These are phyloP conservation scores for Phoma sp. DNA, from an alignment of 2,329 filamentous ascomycete genomes.

Conservation along the genomic window DNA sequence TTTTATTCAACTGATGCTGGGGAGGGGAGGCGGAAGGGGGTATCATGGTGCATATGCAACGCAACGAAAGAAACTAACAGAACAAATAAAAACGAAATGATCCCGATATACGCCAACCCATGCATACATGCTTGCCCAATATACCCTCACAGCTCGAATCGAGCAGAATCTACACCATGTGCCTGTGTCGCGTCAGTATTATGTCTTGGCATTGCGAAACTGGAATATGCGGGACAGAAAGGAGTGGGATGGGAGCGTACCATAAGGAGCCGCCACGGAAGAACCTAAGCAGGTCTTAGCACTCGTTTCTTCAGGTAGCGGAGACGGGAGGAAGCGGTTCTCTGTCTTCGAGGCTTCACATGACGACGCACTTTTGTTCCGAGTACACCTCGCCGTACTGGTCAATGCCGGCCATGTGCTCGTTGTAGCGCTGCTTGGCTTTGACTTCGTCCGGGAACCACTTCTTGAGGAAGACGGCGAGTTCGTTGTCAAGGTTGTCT, in stretches of 20 bases:
- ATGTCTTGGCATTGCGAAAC: background rate
- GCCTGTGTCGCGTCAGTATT: background rate
- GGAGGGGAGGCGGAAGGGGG: background rate
- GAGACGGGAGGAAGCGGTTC: background rate
- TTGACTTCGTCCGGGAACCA: conserved; percentile 80
- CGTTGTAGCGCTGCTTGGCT: conserved; percentile 68
- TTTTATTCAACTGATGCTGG: background rate
- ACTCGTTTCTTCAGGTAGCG: background rate
- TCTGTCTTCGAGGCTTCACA: conserved; percentile 51
- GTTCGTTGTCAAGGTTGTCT: conserved; percentile 73
- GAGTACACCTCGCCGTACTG: conserved; percentile 72
- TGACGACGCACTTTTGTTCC: conserved; percentile 62
- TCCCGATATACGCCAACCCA: too few relatives aligned
- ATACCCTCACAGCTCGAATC: too few relatives aligned
- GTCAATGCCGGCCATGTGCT: conserved; percentile 75
- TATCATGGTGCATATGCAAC: too few relatives aligned
- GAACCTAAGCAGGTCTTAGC: conserved; percentile 25
- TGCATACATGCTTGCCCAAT: too few relatives aligned
- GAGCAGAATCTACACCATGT: background rate
- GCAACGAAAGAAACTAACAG: too few relatives aligned
- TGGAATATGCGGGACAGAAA: background rate
- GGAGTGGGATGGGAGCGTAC: background rate
- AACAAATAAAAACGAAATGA: too few relatives aligned
- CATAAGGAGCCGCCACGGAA: conserved; percentile 24
- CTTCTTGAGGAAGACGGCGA: conserved; percentile 72